A percentile compares a stretch with the other conserved stretches of the same genome.
phyloP scores from a whole-genome alignment of 1,139 yeast species.

The Pichia sp. region DNA sequence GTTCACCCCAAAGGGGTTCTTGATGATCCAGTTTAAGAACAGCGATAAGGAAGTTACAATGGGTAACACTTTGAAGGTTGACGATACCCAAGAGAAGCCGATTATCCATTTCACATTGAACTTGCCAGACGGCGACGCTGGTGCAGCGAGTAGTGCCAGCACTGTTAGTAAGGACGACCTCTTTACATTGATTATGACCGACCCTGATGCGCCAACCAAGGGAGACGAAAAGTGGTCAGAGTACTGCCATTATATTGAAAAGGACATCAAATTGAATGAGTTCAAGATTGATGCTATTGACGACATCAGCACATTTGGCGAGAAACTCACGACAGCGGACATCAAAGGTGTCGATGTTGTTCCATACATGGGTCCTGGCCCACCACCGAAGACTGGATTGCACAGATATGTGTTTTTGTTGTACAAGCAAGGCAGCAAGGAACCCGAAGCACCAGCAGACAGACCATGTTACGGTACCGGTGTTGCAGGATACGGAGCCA shows the following conservation, averaged over 20 bases:
- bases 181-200: slow-evolving; percentile 78
- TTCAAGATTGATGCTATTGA: slow-evolving; percentile 5
- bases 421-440: slow-evolving; percentile 57
- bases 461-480: slow-evolving; percentile 84
- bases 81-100: slow-evolving; percentile 66
- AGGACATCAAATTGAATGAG: slow-evolving; percentile 54
- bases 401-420: slow-evolving; percentile 80
- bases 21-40: slow-evolving; percentile 47
- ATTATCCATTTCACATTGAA: slow-evolving; percentile 64
- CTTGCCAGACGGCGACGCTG: slow-evolving; percentile 27
- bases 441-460: slow-evolving; percentile 38
- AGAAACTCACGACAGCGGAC: slow-evolving; percentile 30
- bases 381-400: slow-evolving; percentile 78
- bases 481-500: slow-evolving; percentile 69
- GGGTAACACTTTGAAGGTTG: slow-evolving; percentile 70
- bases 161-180: slow-evolving; percentile 40
- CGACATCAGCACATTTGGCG: slow-evolving; percentile 18
- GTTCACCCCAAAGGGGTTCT: slow-evolving; percentile 36
- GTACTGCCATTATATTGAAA: slow-evolving; percentile 71
- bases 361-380: slow-evolving; percentile 76
- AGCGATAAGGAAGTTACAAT: slow-evolving; percentile 64
- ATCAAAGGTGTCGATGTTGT: slow-evolving; percentile 33
- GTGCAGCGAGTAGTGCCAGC: no score
- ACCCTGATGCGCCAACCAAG: slow-evolving; percentile 91
- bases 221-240: slow-evolving; percentile 87